Evolutionary conservation across 1,139 yeast species (phyloP), one percentile per base, ranked within the genome.

Genomic region (Nakaseomyces kungkrabaensis): DNA sequence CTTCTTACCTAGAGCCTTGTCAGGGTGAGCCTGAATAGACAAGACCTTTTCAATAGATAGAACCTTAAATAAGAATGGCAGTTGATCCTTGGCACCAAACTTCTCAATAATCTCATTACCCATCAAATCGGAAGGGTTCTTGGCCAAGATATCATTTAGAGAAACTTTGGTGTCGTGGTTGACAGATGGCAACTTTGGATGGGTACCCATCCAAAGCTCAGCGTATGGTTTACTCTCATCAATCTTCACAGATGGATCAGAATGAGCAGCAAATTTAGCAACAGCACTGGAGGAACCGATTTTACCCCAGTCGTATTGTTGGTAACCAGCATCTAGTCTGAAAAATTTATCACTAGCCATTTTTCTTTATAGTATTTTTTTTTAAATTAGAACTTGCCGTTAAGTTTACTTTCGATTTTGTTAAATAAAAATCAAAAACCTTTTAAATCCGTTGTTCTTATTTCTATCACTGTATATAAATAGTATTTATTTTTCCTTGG

Each of bases 131-230:
- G 72, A 69, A n/a, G 96, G 94, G 57, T 82, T 66, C 5, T 71
- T 63, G 32, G 73, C 70, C 47, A 90, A 78, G 46, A 87, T 68
- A 17, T 85, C 86, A 54, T 90, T 76, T 63, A 92, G 75, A 27
- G 75, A 65, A 56, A 76, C 71, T 38, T 80, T 80, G 37, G 73
- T 68, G 31, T 73, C 77, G 22, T 77, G 75, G 43, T 79, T 76
- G 49, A 71, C 71, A n/a, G 96, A 84, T 22, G 97, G 97, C 11
- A 86, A 89, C 47, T 85, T 84, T 48, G 95, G 94, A 65, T 92
- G 98, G 31, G 97, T 89, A 31, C 98, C 98, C 98, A 92, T 92
- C 98, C 98, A 92, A 59, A 92, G 75, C 67, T 86, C 95, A 37
- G 95, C 95, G 61, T 86, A 86, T 10, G 95, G 97, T 66, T 82